phyloP scores from a whole-genome alignment of 2,329 filamentous ascomycete species.

The Colletotrichum sp. region DNA sequence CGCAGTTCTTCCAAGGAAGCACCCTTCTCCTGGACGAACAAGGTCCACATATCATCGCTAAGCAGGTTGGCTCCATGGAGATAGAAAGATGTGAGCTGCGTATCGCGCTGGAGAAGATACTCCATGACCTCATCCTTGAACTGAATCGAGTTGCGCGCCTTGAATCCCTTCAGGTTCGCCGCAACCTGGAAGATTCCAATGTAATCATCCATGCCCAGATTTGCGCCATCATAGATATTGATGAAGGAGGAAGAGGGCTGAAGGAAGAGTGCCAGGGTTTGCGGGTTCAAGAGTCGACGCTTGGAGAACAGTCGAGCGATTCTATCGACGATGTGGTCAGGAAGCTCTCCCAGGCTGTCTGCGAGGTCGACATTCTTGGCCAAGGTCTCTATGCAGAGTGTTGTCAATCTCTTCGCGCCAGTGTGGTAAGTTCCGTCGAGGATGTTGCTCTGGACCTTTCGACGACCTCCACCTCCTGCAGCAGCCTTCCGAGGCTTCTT shows the following conservation, averaged over 20 bases:
- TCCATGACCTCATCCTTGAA: constrained; percentile 86
- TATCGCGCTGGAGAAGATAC: constrained; percentile 76
- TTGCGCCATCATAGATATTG: constrained; percentile 62
- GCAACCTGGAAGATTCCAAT: constrained; percentile 80
- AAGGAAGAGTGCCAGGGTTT: constrained; percentile 61
- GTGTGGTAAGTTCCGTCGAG: constrained; percentile 73
- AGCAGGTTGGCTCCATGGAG: constrained; percentile 86
- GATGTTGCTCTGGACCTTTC: constrained; percentile 82
- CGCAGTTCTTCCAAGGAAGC: constrained; percentile 69
- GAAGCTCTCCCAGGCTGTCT: constrained; percentile 65
- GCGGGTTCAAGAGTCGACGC: constrained; percentile 57
- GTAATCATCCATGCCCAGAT: constrained; percentile 77
- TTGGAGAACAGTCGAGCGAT: constrained; percentile 66
- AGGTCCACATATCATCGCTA: constrained; percentile 75
- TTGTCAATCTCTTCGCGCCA: constrained; percentile 72
- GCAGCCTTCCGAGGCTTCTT: constrained; percentile 36
- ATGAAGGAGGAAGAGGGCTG: constrained; percentile 55
- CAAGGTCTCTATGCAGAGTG: constrained; percentile 65
- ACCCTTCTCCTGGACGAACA: constrained; percentile 71
- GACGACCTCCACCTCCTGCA: constrained; percentile 64
- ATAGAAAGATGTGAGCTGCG: constrained; percentile 73
- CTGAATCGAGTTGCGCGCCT: constrained; percentile 85
- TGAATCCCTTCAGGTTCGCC: constrained; percentile 70
- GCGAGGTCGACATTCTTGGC: constrained; percentile 67
- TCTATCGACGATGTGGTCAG: constrained; percentile 59